Evolutionary conservation across 805 yeast genomes (phyloP).

Genomic region (Saccharomycopsis sp.): DNA sequence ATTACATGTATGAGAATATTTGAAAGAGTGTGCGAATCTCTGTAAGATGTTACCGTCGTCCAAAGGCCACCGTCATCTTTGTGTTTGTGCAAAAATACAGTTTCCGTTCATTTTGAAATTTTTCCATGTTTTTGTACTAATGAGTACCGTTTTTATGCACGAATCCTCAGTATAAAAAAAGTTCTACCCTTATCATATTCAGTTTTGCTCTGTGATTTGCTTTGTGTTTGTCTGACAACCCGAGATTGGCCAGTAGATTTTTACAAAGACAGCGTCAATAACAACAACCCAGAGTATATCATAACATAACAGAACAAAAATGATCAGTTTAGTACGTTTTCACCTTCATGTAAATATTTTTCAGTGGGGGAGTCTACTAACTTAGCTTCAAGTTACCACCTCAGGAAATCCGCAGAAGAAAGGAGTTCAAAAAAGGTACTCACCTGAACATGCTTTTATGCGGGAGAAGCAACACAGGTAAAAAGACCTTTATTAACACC

Average conservation of each 20-base stretch:
- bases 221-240: no score
- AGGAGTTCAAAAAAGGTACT: constrained; percentile 55
- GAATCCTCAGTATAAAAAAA: not conserved
- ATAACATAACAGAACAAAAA: not conserved
- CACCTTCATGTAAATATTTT: not conserved
- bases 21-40: no score
- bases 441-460: constrained; percentile 62
- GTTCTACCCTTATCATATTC: not conserved
- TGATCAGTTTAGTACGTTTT: not conserved
- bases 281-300: not conserved
- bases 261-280: no score
- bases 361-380: not conserved
- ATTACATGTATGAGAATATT: not conserved
- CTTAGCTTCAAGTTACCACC: constrained; percentile 24
- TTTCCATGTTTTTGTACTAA: not conserved
- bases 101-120: not conserved
- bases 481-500: constrained; percentile 65
- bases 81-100: not conserved
- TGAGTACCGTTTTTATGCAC: not conserved
- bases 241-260: no score
- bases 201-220: not conserved
- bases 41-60: no score
- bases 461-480: constrained; percentile 72
- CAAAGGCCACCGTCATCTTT: not conserved
- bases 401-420: constrained; percentile 46